Conservation (phyloP, 2,329 filamentous ascomycete species). For the Fusarium denticulatum region DNA sequence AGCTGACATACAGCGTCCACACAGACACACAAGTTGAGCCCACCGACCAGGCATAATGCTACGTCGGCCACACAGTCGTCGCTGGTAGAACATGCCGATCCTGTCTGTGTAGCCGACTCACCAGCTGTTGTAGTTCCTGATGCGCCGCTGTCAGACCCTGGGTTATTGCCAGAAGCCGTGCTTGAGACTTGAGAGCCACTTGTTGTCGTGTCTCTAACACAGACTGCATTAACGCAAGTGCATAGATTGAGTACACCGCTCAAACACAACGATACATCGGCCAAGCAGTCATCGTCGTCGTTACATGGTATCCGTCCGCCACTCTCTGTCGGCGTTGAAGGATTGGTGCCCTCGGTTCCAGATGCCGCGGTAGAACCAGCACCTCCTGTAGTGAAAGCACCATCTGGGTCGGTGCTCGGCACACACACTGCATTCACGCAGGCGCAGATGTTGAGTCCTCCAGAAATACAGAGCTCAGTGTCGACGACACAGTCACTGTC, state of each 20-base stretch:
- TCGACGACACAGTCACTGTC: slow-evolving; percentile 7
- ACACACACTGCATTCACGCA: slow-evolving; percentile 6
- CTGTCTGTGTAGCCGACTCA: neutral
- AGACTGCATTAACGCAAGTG: slow-evolving; percentile 10
- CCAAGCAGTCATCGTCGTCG: neutral
- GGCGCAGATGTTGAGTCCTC: slow-evolving; percentile 11
- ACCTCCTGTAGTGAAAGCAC: neutral
- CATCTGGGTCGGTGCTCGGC: neutral
- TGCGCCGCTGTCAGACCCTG: neutral
- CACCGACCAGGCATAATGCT: neutral
- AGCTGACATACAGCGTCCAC: neutral
- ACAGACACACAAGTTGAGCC: slow-evolving; percentile 2
- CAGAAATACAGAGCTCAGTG: neutral
- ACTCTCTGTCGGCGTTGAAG: neutral
- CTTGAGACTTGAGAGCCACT: neutral
- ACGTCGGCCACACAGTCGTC: neutral
- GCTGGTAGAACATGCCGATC: neutral
- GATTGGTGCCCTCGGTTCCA: neutral
- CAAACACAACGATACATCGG: neutral
- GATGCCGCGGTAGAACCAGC: neutral
- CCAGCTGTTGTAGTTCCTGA: neutral
- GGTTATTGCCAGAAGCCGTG: neutral
- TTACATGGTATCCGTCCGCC: neutral
- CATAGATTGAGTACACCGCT: neutral
- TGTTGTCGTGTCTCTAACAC: neutral